Conservation (phyloP, 345 rosid genomes). For the Geranium brycei region DNA sequence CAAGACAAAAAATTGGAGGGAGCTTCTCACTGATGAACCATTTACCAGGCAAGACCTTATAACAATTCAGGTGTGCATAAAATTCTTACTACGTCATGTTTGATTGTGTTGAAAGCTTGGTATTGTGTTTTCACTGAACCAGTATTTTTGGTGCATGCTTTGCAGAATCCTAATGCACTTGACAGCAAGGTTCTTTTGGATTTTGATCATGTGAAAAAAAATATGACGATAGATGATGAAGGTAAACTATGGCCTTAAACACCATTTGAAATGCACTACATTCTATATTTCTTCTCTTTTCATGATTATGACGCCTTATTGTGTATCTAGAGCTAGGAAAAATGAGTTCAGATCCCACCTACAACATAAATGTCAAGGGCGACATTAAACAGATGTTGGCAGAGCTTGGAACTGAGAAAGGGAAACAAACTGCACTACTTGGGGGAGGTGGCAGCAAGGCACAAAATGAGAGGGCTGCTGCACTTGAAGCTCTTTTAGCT, state of each 20-base stretch:
- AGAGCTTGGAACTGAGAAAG: constrained; percentile 91
- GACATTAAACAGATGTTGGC: constrained; percentile 83
- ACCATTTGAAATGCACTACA: constrained; percentile 2
- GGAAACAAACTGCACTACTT: constrained; percentile 59
- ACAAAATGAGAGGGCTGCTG: constrained; percentile 88
- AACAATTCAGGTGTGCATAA: constrained; percentile 52
- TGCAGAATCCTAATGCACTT: constrained; percentile 74
- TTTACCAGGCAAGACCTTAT: constrained; percentile 71
- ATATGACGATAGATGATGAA: constrained; percentile 71
- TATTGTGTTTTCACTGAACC: not conserved
- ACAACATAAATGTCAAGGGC: constrained; percentile 59
- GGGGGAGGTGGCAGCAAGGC: constrained; percentile 98
- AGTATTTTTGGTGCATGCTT: constrained; percentile 6
- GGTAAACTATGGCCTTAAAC: constrained; percentile 26
- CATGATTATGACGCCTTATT: constrained; percentile 8
- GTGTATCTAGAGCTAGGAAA: constrained; percentile 39
- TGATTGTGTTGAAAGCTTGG: constrained; percentile 2
- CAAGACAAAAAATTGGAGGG: constrained; percentile 89
- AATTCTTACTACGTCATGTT: not conserved
- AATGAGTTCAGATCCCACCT: constrained; percentile 60
- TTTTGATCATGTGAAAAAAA: constrained; percentile 79
- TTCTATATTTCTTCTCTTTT: not conserved
- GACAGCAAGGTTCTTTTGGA: constrained; percentile 55
- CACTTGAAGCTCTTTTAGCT: constrained; percentile 69
- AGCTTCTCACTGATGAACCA: constrained; percentile 76